Evolutionary conservation across 163 green algal genomes (phyloP).

Genomic region (Prototheca wickerhamii): DNA sequence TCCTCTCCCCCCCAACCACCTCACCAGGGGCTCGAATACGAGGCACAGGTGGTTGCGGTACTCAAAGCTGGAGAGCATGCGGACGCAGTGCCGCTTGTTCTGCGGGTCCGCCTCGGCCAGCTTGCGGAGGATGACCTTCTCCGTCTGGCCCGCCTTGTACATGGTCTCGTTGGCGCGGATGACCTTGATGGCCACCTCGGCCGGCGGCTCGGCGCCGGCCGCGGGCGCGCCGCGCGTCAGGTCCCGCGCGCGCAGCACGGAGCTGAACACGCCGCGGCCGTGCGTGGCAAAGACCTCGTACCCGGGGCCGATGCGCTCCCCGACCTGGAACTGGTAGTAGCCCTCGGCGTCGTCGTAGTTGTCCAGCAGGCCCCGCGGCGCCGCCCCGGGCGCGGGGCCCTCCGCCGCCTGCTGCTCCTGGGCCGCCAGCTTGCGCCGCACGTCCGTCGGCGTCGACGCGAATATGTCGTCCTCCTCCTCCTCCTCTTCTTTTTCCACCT

Average conservation of each 20-base stretch:
- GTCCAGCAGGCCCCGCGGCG: constrained; percentile 60
- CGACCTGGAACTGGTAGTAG: constrained; percentile 96
- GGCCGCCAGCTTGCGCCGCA: constrained; percentile 2
- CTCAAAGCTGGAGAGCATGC: constrained; percentile 80
- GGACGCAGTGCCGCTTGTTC: constrained; percentile 79
- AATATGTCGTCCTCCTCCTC: constrained; percentile 59
- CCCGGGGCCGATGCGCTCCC: constrained; percentile 67
- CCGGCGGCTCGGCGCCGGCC: background rate
- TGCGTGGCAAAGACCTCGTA: constrained; percentile 86
- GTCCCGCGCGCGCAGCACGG: constrained; percentile 84
- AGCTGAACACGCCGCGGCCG: constrained; percentile 91
- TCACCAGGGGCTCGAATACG: constrained; percentile 91
- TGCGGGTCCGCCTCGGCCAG: constrained; percentile 75
- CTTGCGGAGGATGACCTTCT: constrained; percentile 78
- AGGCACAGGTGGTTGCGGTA: constrained; percentile 93
- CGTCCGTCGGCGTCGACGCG: constrained; percentile 34
- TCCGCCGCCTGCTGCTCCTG: background rate
- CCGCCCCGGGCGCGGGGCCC: constrained; percentile 11
- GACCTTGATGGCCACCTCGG: constrained; percentile 75
- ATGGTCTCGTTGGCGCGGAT: constrained; percentile 97
- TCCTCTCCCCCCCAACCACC: background rate
- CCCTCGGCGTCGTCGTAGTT: constrained; percentile 95
- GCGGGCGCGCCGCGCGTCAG: constrained; percentile 9
- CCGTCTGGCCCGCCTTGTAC: constrained; percentile 73
- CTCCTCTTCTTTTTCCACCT: constrained; percentile 10